phyloP scores from a whole-genome alignment of 768 basidiomycete genomes.

The Solioccasus polychromus region DNA sequence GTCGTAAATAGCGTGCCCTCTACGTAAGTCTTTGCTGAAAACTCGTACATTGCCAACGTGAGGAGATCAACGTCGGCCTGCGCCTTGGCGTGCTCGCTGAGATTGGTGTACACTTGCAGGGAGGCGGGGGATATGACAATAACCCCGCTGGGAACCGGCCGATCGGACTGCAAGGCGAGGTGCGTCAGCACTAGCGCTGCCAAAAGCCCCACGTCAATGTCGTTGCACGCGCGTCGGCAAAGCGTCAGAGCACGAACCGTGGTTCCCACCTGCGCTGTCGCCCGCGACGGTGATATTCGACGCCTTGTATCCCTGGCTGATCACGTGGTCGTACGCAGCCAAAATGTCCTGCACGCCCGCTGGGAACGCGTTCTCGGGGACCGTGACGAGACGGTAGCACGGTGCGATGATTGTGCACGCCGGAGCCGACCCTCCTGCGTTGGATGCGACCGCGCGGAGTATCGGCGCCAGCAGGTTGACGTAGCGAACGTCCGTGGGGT shows the following conservation, averaged over 20 bases:
- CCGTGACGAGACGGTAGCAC: slow-evolving; percentile 14
- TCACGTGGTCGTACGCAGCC: slow-evolving; percentile 14
- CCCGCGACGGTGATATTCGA: slow-evolving; percentile 12
- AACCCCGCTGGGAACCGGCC: slow-evolving; percentile 51
- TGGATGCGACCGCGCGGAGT: background rate
- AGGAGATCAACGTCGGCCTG: slow-evolving; percentile 1
- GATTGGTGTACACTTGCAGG: background rate
- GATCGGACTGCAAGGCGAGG: slow-evolving; percentile 49
- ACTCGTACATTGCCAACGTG: background rate
- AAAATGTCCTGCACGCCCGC: slow-evolving; percentile 13
- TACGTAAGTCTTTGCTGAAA: slow-evolving; percentile 5
- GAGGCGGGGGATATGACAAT: slow-evolving; percentile 50
- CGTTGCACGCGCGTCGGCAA: no score
- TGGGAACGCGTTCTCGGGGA: slow-evolving; percentile 14
- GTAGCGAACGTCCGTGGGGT: slow-evolving; percentile 2
- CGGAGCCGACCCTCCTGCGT: background rate
- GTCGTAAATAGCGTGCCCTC: slow-evolving; percentile 4
- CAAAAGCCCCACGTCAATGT: no score
- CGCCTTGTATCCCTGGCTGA: slow-evolving; percentile 9
- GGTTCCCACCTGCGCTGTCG: slow-evolving; percentile 20
- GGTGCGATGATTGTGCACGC: slow-evolving; percentile 9
- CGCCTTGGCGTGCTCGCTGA: slow-evolving; percentile 2
- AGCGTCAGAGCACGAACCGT: background rate
- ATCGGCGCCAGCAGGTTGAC: no score
- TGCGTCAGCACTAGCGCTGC: slow-evolving; percentile 27